These are phyloP conservation scores for Mortierella sp. DNA, from an alignment of 371 early-diverging fungal genomes.

Conservation along the genomic window DNA sequence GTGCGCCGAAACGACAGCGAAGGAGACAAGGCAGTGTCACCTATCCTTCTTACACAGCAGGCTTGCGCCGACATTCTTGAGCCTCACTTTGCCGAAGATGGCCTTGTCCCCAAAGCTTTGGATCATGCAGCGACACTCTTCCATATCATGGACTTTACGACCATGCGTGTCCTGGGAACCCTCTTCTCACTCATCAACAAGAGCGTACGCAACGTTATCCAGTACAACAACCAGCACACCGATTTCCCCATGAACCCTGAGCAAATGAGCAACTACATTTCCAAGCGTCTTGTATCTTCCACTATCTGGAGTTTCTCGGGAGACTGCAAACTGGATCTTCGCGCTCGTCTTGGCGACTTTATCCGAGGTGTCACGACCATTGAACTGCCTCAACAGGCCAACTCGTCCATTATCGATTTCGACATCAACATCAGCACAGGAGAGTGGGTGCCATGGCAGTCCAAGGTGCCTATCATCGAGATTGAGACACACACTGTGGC, in stretches of 20 bases:
- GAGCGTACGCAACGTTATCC: conserved; percentile 84
- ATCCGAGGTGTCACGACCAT: conserved; percentile 82
- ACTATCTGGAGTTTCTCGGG: conserved; percentile 97
- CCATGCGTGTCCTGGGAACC: conserved; percentile 85
- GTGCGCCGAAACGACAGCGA: conserved; percentile 59
- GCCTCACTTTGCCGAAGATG: conserved; percentile 77
- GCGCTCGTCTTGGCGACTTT: conserved; percentile 84
- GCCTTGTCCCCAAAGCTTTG: conserved; percentile 81
- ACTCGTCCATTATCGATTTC: conserved; percentile 86
- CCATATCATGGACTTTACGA: conserved; percentile 98
- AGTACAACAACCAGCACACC: conserved; percentile 89
- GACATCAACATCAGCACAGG: conserved; percentile 84
- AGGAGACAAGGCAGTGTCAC: conserved; percentile 64
- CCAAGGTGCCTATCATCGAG: conserved; percentile 93
- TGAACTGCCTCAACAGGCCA: conserved; percentile 79
- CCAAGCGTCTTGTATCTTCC: conserved; percentile 83
- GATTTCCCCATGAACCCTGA: conserved; percentile 92
- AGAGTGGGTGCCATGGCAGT: conserved; percentile 93
- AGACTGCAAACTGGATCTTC: conserved; percentile 82
- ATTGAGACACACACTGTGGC: conserved; percentile 96
- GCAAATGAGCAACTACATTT: conserved; percentile 80
- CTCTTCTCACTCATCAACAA: conserved; percentile 93
- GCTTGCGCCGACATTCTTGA: conserved; percentile 79
- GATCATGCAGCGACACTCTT: conserved; percentile 76
- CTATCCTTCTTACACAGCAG: conserved; percentile 77